Evolutionary conservation across 371 early-diverging fungal species (phyloP).

Genomic region (Quaeritorhiza haematococci): DNA sequence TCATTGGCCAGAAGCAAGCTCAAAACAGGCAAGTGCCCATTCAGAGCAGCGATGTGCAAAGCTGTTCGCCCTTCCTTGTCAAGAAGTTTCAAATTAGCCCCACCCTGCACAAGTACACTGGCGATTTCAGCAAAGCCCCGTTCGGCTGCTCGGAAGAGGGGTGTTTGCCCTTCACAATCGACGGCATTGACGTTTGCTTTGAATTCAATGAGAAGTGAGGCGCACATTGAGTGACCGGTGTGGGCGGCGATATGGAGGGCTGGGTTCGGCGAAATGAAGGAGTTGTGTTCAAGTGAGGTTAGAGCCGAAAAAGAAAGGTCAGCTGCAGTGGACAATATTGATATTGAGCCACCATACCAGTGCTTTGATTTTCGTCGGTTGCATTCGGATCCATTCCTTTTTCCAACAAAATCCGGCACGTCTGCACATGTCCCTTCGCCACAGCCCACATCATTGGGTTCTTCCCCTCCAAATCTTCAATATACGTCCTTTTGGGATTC

Average conservation of each 20-base stretch:
- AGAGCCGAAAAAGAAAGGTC: not conserved
- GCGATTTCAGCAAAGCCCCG: not conserved
- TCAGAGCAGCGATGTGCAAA: conserved; percentile 10
- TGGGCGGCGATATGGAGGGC: conserved; percentile 1
- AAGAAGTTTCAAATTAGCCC: not conserved
- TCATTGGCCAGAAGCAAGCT: not conserved
- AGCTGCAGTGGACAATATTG: not conserved
- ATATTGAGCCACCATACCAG: not conserved
- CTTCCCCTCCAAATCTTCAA: not conserved
- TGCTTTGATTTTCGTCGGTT: not conserved
- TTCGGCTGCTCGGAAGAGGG: conserved; percentile 3
- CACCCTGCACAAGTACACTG: not conserved
- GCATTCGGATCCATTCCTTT: not conserved
- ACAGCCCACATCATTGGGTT: not conserved
- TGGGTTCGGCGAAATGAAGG: too few relatives aligned
- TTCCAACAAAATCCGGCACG: not conserved
- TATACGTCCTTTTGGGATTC: not conserved
- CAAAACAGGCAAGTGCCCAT: conserved; percentile 9
- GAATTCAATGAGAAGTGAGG: not conserved
- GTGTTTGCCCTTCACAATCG: not conserved
- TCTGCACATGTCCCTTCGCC: not conserved
- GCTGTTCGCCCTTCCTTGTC: conserved; percentile 14
- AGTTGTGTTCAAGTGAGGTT: not conserved
- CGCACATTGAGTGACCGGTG: conserved; percentile 1
- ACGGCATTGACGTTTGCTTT: not conserved